Percentiles rank a stretch among this genome's conserved stretches.
Evolutionary conservation across 2,329 filamentous ascomycete species (phyloP).

Genomic region (Cephalotrichum gorgonifer): DNA sequence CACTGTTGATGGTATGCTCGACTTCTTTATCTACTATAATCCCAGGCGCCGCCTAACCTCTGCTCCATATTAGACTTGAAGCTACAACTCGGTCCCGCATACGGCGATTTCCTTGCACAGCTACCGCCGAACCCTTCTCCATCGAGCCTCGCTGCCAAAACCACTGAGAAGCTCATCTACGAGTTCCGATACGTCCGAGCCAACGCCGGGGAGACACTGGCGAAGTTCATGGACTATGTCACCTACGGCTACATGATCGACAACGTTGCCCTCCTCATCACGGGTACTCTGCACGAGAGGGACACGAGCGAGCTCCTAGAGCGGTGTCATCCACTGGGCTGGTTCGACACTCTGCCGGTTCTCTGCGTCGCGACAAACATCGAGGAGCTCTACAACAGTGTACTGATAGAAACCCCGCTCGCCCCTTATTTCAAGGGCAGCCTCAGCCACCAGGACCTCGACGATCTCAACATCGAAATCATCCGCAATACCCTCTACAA

Average conservation of each 20-base stretch:
- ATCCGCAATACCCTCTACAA: conserved; percentile 98
- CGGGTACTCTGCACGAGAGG: conserved; percentile 91
- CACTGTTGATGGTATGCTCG: conserved; percentile 73
- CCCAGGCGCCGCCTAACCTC: conserved; percentile 3
- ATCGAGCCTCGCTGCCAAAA: conserved; percentile 85
- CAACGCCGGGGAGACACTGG: conserved; percentile 81
- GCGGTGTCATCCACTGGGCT: conserved; percentile 90
- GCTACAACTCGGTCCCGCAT: conserved; percentile 90
- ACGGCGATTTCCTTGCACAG: conserved; percentile 90
- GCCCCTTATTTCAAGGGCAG: conserved; percentile 97
- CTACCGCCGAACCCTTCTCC: conserved; percentile 96
- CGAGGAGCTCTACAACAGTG: conserved; percentile 96
- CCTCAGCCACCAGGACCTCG: conserved; percentile 88
- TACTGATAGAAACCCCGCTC: conserved; percentile 90
- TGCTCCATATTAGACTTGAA: conserved; percentile 65
- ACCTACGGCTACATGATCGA: conserved; percentile 99
- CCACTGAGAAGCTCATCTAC: conserved; percentile 94
- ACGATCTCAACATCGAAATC: conserved; percentile 99
- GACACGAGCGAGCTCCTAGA: conserved; percentile 93
- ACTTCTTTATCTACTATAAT: conserved; percentile 2
- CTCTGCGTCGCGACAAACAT: conserved; percentile 97
- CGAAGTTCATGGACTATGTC: conserved; percentile 94
- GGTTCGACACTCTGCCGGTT: conserved; percentile 98
- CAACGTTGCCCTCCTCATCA: conserved; percentile 95
- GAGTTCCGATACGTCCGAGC: conserved; percentile 95